Evolutionary conservation across 768 basidiomycete genomes (phyloP).

Genomic region (Coprinellus aureogranulatus): DNA sequence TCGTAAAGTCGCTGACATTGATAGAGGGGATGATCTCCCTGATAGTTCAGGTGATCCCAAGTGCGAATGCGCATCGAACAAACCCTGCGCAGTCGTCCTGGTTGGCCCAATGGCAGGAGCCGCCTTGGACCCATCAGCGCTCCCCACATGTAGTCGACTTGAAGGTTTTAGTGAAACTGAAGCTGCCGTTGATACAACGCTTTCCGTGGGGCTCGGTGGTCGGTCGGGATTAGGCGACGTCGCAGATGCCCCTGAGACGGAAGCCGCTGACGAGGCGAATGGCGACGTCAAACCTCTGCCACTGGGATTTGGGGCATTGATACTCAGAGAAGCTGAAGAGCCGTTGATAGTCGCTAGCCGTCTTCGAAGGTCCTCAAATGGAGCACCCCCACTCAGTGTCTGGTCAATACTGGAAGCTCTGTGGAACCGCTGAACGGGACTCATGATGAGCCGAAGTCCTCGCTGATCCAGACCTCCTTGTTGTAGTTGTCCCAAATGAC

Average conservation of each 20-base stretch:
- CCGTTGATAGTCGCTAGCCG: conserved; percentile 73
- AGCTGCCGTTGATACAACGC: conserved; percentile 69
- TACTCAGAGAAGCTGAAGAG: conserved; percentile 61
- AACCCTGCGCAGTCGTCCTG: conserved; percentile 76
- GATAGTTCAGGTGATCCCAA: conserved; percentile 69
- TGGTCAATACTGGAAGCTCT: conserved; percentile 49
- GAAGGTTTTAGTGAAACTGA: conserved; percentile 56
- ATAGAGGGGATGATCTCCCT: conserved; percentile 75
- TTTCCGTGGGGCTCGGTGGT: conserved; percentile 80
- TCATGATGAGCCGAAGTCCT: conserved; percentile 32
- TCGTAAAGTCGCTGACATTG: conserved; percentile 55
- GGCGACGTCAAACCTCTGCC: conserved; percentile 43
- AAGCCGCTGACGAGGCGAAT: conserved; percentile 23
- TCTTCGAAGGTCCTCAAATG: conserved; percentile 77
- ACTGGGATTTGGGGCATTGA: conserved; percentile 38
- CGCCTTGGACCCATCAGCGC: conserved; percentile 77
- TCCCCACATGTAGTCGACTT: conserved; percentile 67
- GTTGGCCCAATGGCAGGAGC: conserved; percentile 88
- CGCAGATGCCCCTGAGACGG: conserved; percentile 13
- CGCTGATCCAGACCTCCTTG: conserved; percentile 37
- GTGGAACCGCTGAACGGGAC: conserved; percentile 45
- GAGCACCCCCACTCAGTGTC: conserved; percentile 43
- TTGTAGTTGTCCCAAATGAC: conserved; percentile 32
- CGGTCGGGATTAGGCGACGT: conserved; percentile 43
- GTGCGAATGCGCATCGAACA: conserved; percentile 74